Base-by-base conservation (phyloP, 192 early-diverging fungal species). In the Entrophospora sp. region DNA sequence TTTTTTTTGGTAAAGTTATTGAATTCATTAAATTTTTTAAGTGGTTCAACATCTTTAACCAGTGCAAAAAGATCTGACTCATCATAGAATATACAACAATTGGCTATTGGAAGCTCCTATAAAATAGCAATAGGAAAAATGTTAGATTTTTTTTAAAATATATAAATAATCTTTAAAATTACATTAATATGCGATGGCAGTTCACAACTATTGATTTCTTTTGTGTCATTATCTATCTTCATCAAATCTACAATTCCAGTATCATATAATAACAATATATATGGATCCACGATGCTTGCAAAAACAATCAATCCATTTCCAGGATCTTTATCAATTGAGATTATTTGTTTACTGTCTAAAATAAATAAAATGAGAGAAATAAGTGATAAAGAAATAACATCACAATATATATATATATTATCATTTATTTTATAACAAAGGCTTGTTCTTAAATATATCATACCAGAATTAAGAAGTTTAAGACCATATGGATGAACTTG, bases 401-500 rank as follows among this genome's bases (percentile, higher is more conserved):
- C n/a, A n/a, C n/a, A n/a, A n/a, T n/a, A n/a, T n/a, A n/a, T n/a
- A n/a, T n/a, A n/a, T n/a, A n/a, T n/a, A n/a, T n/a, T n/a, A n/a
- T n/a, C n/a, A n/a, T n/a, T n/a, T n/a, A n/a, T n/a, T n/a, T n/a
- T n/a, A n/a, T n/a, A n/a, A n/a, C n/a, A n/a, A n/a, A n/a, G n/a
- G n/a, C n/a, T n/a, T n/a, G n/a, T n/a, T n/a, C n/a, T 14, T 27
- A 24, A 43, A 3, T 57, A 43, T 42, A 28, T 20, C 51, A 61
- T 76, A 86, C 85, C 78, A 32, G 82, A 77, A 59, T 91, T 85
- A 2, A 96, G 61, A 5, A 94, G 37, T 9, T 85, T 68, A 13
- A 97, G 72, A 0, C 93, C 92, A 16, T 73, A 67, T n/a, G 80
- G 73, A 63, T 90, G 78, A 8, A 95, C 89, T 69, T 99, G 96